These are phyloP conservation scores for Neurospora sp. DNA, from an alignment of 495 filamentous ascomycete species.

Conservation along the genomic window DNA sequence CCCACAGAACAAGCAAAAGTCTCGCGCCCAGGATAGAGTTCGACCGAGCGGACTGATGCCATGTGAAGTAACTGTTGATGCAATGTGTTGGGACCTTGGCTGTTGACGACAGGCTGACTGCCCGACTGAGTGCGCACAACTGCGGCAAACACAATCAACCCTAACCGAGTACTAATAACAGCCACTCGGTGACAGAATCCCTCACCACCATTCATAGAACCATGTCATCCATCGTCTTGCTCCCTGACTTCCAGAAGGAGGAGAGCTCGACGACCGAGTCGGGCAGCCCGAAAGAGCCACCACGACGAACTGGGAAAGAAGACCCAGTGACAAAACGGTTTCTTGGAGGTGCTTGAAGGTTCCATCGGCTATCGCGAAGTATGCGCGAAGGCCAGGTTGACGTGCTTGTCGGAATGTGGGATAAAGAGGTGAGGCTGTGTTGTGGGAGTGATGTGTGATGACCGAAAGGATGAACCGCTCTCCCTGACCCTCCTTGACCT, in stretches of 20 bases:
- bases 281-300: not conserved
- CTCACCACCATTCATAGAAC: not conserved
- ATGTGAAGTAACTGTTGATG: not conserved
- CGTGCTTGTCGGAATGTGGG: not conserved
- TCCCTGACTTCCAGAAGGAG: not conserved
- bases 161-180: not conserved
- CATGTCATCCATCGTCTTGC: not conserved
- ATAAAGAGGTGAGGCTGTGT: not conserved
- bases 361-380: not conserved
- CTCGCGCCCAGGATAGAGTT: not conserved
- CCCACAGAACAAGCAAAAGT: not conserved
- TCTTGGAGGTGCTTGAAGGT: not conserved
- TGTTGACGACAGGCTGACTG: not conserved
- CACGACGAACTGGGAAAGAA: not conserved
- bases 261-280: not conserved
- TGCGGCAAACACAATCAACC: not conserved
- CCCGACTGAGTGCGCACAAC: too few relatives aligned
- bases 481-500: not conserved
- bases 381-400: not conserved
- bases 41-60: not conserved
- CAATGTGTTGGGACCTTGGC: not conserved
- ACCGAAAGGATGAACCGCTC: not conserved
- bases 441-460: not conserved
- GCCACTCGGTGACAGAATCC: not conserved
- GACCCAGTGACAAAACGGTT: not conserved